Evolutionary conservation across 75 land plant species (phyloP), one percentile per base, ranked within the genome.

Genomic region (Larix kaempferi): DNA sequence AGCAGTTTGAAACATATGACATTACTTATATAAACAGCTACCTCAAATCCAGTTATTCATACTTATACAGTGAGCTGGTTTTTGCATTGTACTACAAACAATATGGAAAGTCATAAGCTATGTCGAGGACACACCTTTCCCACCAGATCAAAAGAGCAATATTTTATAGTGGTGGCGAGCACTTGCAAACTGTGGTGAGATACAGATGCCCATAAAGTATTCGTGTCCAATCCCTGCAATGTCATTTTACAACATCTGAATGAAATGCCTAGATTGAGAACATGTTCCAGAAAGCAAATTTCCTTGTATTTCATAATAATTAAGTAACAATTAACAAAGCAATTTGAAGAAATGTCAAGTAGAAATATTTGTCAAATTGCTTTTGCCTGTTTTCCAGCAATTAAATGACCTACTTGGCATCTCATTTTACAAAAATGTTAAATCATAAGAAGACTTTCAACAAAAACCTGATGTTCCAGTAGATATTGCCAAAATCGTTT

Each of bases 401-500:
- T 14, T 39, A 22, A 14, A 25, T 55, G 56, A 56, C 6, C 29
- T 49, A 73, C 17, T 56, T 25, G 15, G 33, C 22, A 19, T 52
- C 35, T 73, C 7, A 55, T 55, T 39, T 25, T 52, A 17, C 52
- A 41, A n/a, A 39, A 17, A 37, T 23, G 5, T 60, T 23, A 29
- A 73, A 56, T 15, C 15, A 39, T 19, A 21, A 39, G 39, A 0
- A 10, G 16, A 14, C 12, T 5, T 55, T 52, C 75, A 73, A 26
- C 54, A 63, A 25, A 41, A 35, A 92, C 99, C 99, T 91, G 83
- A 35, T 84, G 86, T 23, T 88, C 89, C 26, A 97, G 75, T 59
- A 97, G 76, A 81, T 92, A 97, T 76, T 88, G 86, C 99, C 99
- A 97, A 71, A 97, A 97, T 83, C 99, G 86, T 62, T 89, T 91